These are phyloP conservation scores for Trichosporon faecale DNA, from an alignment of 1,284 basidiomycete genomes.

Conservation along the genomic window DNA sequence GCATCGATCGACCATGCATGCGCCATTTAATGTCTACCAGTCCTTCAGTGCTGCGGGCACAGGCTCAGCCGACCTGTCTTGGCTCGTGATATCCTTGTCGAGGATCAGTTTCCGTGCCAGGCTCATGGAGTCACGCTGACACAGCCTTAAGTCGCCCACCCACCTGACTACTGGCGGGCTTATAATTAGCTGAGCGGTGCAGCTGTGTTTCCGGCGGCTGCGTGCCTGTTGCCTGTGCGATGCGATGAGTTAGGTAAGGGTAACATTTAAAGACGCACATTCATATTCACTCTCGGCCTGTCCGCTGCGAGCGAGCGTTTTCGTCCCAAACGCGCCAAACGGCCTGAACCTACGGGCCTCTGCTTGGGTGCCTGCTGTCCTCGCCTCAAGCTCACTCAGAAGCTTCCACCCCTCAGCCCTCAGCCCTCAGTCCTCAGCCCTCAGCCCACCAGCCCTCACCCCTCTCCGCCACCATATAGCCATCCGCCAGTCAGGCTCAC, in stretches of 20 bases:
- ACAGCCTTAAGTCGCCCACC: not conserved
- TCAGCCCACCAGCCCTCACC: not conserved
- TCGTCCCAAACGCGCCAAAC: not conserved
- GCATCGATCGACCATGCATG: not conserved
- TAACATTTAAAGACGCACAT: not conserved
- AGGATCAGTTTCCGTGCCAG: not conserved
- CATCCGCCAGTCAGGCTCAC: not conserved
- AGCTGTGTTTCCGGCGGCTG: not conserved
- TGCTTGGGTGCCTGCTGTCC: not conserved
- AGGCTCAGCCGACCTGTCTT: not conserved
- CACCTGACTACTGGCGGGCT: not conserved
- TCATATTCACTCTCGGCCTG: too few relatives aligned
- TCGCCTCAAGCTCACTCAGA: not conserved
- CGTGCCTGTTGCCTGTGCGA: too few relatives aligned
- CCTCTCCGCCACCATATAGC: not conserved
- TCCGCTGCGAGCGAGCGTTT: too few relatives aligned
- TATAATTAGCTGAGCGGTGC: not conserved
- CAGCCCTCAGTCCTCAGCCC: not conserved
- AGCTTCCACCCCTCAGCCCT: not conserved
- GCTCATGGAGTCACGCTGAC: not conserved
- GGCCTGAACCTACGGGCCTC: not conserved
- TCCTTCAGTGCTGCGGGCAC: not conserved
- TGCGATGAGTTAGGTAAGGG: not conserved
- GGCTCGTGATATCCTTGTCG: not conserved
- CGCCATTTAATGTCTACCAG: not conserved